phyloP scores from a whole-genome alignment of 306 rosid species.

The Lathyrus aphaca region DNA sequence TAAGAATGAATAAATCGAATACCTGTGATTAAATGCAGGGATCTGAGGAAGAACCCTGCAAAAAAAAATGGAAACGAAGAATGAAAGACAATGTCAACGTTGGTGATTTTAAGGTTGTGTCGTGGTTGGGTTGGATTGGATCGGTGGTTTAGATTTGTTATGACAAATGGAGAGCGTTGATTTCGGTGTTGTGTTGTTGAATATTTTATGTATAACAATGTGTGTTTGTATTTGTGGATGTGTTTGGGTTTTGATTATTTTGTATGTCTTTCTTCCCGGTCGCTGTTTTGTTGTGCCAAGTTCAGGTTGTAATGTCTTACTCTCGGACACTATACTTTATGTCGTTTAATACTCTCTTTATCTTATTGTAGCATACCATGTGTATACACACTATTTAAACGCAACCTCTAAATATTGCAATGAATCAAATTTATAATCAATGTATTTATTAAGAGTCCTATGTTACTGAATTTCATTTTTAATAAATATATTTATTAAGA shows the following conservation, averaged over 20 bases:
- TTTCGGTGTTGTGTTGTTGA: slow-evolving; percentile 30
- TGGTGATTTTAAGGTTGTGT: not conserved
- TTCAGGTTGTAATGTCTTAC: slow-evolving; percentile 10
- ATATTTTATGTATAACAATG: not conserved
- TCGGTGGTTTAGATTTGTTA: slow-evolving; percentile 32
- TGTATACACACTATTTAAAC: not conserved
- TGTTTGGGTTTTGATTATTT: not conserved
- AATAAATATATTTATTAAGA: no score
- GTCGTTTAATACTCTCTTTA: not conserved
- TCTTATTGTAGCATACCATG: not conserved
- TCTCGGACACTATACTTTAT: not conserved
- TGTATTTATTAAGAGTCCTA: no score
- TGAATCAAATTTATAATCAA: no score
- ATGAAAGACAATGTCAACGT: slow-evolving; percentile 16
- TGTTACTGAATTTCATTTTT: no score
- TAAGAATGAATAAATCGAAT: not conserved
- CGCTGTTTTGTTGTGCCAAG: not conserved
- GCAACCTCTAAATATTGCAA: not conserved
- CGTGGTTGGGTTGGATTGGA: not conserved
- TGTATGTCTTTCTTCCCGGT: not conserved
- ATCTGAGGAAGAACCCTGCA: slow-evolving; percentile 11
- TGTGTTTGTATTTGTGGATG: not conserved
- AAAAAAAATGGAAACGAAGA: not conserved
- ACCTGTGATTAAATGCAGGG: slow-evolving; percentile 38
- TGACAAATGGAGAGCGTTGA: slow-evolving; percentile 38